These are phyloP conservation scores for Nasturtium officinale DNA, from an alignment of 345 rosid species.

Conservation along the genomic window DNA sequence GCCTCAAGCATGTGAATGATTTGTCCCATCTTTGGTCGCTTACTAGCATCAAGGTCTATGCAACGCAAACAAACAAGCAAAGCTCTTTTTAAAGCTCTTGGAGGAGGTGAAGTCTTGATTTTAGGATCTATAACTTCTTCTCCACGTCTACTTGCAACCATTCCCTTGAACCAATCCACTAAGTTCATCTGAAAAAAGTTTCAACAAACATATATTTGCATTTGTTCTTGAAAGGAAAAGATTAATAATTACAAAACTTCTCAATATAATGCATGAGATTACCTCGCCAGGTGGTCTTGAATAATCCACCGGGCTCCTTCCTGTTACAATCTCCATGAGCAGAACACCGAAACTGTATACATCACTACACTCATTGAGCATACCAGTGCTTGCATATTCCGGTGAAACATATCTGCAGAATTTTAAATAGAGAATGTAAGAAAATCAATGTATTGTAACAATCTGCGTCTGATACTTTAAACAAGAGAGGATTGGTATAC, in stretches of 20 bases:
- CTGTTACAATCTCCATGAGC: constrained; percentile 95
- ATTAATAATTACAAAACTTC: background rate
- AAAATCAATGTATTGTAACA: background rate
- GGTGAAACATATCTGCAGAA: constrained; percentile 82
- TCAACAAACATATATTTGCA: background rate
- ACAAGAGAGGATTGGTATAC: constrained; percentile 23
- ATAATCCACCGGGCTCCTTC: constrained; percentile 87
- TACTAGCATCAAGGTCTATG: constrained; percentile 78
- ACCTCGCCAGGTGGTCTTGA: constrained; percentile 94
- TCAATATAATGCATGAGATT: background rate
- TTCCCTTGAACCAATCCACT: constrained; percentile 96
- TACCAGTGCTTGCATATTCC: constrained; percentile 92
- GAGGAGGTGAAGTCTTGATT: constrained; percentile 58
- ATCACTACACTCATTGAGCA: constrained; percentile 96
- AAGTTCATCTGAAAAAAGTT: constrained; percentile 68
- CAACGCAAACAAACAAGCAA: constrained; percentile 89
- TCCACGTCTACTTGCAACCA: constrained; percentile 84
- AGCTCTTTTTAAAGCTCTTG: constrained; percentile 74
- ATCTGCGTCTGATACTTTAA: background rate
- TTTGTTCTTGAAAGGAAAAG: background rate
- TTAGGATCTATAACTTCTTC: constrained; percentile 85
- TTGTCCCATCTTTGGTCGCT: constrained; percentile 98
- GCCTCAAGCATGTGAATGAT: constrained; percentile 97
- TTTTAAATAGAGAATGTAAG: background rate
- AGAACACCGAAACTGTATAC: constrained; percentile 92